A percentile compares a stretch with the other conserved stretches of the same genome.
phyloP scores from a whole-genome alignment of 495 filamentous ascomycete genomes.

The Daldinia vernicosa region DNA sequence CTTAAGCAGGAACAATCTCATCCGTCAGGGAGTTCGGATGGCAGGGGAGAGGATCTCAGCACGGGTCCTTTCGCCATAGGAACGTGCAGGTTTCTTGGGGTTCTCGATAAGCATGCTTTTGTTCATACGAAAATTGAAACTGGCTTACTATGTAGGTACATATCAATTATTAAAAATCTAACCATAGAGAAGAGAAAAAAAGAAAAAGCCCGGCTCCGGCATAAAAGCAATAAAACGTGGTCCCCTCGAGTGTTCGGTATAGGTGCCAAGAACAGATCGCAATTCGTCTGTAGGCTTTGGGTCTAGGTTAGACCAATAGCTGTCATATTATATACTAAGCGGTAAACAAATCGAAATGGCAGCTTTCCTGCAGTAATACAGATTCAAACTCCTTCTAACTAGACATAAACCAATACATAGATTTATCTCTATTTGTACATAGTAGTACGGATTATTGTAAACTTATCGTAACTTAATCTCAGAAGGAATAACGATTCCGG shows the following conservation, averaged over 20 bases:
- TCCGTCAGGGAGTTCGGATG: constrained; percentile 32
- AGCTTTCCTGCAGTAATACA: neutral
- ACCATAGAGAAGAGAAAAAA: neutral
- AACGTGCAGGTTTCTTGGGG: constrained; percentile 30
- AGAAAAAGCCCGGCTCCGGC: constrained; percentile 16
- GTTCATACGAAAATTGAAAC: neutral
- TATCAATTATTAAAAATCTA: constrained; percentile 24
- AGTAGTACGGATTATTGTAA: no score
- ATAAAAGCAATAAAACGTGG: constrained; percentile 37
- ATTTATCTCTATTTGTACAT: neutral
- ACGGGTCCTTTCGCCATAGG: constrained; percentile 19
- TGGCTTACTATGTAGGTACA: neutral
- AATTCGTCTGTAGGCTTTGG: constrained; percentile 1
- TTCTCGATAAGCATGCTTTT: constrained; percentile 26
- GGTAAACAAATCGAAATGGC: constrained; percentile 2
- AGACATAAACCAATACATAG: neutral
- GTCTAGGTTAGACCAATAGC: constrained; percentile 18
- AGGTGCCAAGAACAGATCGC: constrained; percentile 26
- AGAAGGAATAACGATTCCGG: neutral
- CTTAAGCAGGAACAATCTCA: constrained; percentile 39
- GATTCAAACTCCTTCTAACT: neutral
- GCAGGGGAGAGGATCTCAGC: constrained; percentile 16
- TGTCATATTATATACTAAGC: constrained; percentile 26
- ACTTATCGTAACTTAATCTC: neutral
- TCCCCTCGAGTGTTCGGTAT: constrained; percentile 22